A percentile compares a stretch with the other conserved stretches of the same genome.
Evolutionary conservation across 2,329 filamentous ascomycete genomes (phyloP).

Genomic region (Lecanosticta acicola): DNA sequence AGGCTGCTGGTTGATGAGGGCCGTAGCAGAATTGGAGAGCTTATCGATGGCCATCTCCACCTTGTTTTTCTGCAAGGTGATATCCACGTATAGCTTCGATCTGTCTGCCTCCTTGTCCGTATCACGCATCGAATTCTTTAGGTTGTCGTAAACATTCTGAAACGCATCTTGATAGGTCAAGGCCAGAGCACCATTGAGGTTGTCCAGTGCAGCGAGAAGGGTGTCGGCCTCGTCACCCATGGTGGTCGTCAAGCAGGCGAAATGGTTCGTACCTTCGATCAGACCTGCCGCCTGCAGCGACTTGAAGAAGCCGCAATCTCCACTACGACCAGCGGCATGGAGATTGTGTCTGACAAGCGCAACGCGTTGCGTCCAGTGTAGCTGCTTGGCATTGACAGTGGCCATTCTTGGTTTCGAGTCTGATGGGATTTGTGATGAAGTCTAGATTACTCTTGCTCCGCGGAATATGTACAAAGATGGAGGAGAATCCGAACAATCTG

Average conservation of each 20-base stretch:
- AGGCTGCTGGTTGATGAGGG: slow-evolving; percentile 41
- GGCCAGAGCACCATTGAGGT: slow-evolving; percentile 42
- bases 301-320: slow-evolving; percentile 46
- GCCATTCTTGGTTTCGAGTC: slow-evolving; percentile 16
- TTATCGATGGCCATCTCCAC: slow-evolving; percentile 45
- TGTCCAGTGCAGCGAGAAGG: slow-evolving; percentile 41
- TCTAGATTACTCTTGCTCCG: slow-evolving; percentile 1
- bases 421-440: background rate
- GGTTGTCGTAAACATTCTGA: slow-evolving; percentile 41
- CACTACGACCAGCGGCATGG: slow-evolving; percentile 39
- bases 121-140: slow-evolving; percentile 34
- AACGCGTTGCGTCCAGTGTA: slow-evolving; percentile 44
- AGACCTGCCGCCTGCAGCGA: slow-evolving; percentile 41
- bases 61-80: slow-evolving; percentile 42
- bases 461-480: slow-evolving; percentile 9
- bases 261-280: slow-evolving; percentile 42
- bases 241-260: slow-evolving; percentile 37
- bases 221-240: slow-evolving; percentile 41
- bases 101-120: slow-evolving; percentile 28
- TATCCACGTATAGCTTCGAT: slow-evolving; percentile 40
- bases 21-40: slow-evolving; percentile 40
- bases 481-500: slow-evolving; percentile 1
- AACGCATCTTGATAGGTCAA: slow-evolving; percentile 45
- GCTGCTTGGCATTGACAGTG: slow-evolving; percentile 26
- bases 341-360: slow-evolving; percentile 43